Percentiles rank a stretch among this genome's conserved stretches.
Evolutionary conservation across 2,329 filamentous ascomycete genomes (phyloP).

Genomic region (Didymella exigua): DNA sequence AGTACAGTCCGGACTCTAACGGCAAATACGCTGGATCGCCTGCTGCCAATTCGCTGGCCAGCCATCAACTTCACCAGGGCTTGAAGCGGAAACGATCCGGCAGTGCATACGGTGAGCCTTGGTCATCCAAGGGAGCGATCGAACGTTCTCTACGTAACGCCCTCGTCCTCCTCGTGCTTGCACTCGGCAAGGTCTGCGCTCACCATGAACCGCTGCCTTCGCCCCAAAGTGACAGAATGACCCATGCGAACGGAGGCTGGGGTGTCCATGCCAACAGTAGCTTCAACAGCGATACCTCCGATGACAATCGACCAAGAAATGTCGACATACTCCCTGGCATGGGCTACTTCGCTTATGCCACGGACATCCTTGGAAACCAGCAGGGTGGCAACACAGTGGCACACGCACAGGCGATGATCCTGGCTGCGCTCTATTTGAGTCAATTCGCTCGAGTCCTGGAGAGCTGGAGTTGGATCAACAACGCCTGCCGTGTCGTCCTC

Average conservation of each 20-base stretch:
- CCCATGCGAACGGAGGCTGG: constrained; percentile 25
- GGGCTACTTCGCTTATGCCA: constrained; percentile 85
- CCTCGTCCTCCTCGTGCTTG: constrained; percentile 80
- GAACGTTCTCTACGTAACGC: constrained; percentile 63
- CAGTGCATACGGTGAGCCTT: constrained; percentile 34
- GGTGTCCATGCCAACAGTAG: constrained; percentile 44
- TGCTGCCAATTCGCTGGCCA: constrained; percentile 20
- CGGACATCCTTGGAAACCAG: constrained; percentile 83
- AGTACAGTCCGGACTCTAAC: constrained; percentile 42
- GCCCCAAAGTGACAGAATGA: constrained; percentile 58
- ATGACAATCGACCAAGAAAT: constrained; percentile 59
- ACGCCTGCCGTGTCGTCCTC: constrained; percentile 66
- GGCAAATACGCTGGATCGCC: constrained; percentile 31
- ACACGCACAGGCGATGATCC: constrained; percentile 81
- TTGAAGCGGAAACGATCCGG: constrained; percentile 46
- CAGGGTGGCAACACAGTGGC: constrained; percentile 78
- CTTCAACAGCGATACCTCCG: constrained; percentile 34
- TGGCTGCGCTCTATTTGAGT: constrained; percentile 87
- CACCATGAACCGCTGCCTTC: constrained; percentile 58
- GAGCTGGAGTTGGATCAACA: constrained; percentile 74
- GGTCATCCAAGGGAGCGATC: constrained; percentile 30
- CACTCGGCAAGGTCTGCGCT: constrained; percentile 81
- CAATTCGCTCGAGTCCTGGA: constrained; percentile 86
- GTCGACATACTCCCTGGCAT: constrained; percentile 87
- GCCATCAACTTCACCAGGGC: constrained; percentile 26